Conservation (phyloP, 1,284 basidiomycete genomes). For the Boletus smithii region DNA sequence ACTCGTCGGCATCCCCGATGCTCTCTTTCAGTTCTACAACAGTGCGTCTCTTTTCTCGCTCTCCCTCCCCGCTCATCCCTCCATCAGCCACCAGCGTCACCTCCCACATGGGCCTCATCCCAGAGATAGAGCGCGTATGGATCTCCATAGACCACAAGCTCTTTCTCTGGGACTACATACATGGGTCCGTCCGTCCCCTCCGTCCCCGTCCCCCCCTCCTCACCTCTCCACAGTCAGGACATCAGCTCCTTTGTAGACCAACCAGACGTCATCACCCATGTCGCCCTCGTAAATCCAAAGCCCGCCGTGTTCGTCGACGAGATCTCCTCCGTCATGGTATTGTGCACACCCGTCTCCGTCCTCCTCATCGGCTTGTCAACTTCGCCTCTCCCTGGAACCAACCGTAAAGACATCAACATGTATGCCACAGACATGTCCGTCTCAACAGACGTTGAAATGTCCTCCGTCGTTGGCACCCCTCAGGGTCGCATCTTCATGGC, state of each 20-base stretch:
- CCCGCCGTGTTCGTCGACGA: conserved; percentile 88
- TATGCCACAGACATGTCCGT: conserved; percentile 89
- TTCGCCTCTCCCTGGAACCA: conserved; percentile 45
- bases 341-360: conserved; percentile 83
- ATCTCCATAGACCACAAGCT: conserved; percentile 93
- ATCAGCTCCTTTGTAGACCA: conserved; percentile 89
- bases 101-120: conserved; percentile 85
- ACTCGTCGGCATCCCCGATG: conserved; percentile 78
- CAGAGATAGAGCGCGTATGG: conserved; percentile 94
- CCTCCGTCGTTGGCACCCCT: conserved; percentile 73
- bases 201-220: background rate
- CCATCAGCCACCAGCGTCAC: conserved; percentile 53
- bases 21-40: conserved; percentile 77
- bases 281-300: conserved; percentile 80
- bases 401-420: conserved; percentile 74
- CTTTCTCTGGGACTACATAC: conserved; percentile 95
- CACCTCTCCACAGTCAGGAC: conserved; percentile 55
- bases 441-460: conserved; percentile 80
- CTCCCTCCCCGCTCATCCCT: conserved; percentile 16
- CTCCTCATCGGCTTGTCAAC: conserved; percentile 84
- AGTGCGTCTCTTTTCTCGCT: conserved; percentile 43
- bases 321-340: conserved; percentile 85
- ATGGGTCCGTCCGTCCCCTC: conserved; percentile 58
- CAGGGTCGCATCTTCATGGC: conserved; percentile 91
- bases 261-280: conserved; percentile 85